These are phyloP conservation scores for Pyrus communis DNA, from an alignment of 306 rosid genomes.

Conservation along the genomic window DNA sequence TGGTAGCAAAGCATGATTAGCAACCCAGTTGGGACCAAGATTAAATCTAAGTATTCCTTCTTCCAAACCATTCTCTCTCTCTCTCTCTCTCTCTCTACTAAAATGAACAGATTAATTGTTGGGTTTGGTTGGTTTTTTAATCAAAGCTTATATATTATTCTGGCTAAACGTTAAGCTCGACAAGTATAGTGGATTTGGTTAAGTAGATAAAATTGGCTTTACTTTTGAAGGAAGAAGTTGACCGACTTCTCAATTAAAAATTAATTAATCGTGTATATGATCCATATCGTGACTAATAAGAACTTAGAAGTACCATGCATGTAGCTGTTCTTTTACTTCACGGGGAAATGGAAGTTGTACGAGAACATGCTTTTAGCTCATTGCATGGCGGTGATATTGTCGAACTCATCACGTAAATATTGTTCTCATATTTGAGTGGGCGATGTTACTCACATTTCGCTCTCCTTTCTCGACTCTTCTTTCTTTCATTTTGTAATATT, in stretches of 20 bases:
- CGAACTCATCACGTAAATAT: no score
- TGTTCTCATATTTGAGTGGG: no score
- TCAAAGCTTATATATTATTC: neutral
- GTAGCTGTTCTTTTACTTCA: neutral
- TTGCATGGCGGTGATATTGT: no score
- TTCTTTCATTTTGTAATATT: no score
- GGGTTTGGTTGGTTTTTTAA: neutral
- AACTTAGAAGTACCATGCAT: neutral
- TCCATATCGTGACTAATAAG: neutral
- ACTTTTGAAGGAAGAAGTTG: neutral
- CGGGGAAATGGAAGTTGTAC: neutral
- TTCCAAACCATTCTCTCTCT: neutral
- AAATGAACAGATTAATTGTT: neutral
- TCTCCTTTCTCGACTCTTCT: no score
- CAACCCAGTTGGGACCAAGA: conserved; percentile 10
- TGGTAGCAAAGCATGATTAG: conserved; percentile 7
- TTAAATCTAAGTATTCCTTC: conserved; percentile 10
- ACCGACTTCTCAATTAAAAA: neutral
- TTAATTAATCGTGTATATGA: no score
- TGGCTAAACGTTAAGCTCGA: neutral
- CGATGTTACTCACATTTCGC: no score
- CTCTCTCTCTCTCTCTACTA: neutral
- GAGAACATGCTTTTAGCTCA: neutral
- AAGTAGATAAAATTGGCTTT: neutral
- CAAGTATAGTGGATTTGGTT: conserved; percentile 1